Base-by-base conservation (phyloP, 768 basidiomycete species). In the Royoungia palumana region DNA sequence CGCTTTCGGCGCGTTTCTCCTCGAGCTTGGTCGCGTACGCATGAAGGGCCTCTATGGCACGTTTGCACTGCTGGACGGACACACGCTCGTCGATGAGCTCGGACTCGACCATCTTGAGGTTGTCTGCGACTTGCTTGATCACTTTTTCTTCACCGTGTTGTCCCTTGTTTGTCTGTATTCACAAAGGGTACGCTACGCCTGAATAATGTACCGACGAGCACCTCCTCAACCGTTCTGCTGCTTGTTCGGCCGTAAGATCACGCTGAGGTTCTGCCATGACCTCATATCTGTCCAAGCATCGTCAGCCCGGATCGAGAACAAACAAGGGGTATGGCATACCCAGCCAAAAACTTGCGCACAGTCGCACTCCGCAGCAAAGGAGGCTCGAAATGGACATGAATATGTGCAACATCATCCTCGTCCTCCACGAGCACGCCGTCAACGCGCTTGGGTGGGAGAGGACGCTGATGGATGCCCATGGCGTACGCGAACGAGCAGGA, bases 401-500 rank as follows among this genome's bases (percentile, higher is more conserved):
- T 67, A 64, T 95, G 94, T 3, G 89, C 85, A 20, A 85, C 62
- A 37, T 82, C 75, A 32, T 72, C 72, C 9, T 73, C 71, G 34
- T 79, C 74, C 11, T 71, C 69, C 22, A 49, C 32, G 11, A 51
- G n/a, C 11, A 16, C 37, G 12, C 55, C 61, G 10, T 71, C 65
- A 16, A 65, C 63, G 35, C 58, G 47, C 19, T 53, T 50, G 6
- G 69, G 66, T 9, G 85, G 80, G 3, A 80, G 60, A 6, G 91
- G 87, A 2, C 85, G 78, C 64, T 96, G 94, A 62, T 95, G 94
- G 40, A 95, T 79, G 30, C 94, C 94, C 90, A 95, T 94, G 7
- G 89, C 93, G 65, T 95, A 96, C 1, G 90, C 86, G 68, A 95
- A 96, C 0, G 90, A 87, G 63, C 89, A 92, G 6, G 77, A 77